Evolutionary conservation across 805 yeast genomes (phyloP), one percentile per base, ranked within the genome.

Genomic region (Starmera quercuum): DNA sequence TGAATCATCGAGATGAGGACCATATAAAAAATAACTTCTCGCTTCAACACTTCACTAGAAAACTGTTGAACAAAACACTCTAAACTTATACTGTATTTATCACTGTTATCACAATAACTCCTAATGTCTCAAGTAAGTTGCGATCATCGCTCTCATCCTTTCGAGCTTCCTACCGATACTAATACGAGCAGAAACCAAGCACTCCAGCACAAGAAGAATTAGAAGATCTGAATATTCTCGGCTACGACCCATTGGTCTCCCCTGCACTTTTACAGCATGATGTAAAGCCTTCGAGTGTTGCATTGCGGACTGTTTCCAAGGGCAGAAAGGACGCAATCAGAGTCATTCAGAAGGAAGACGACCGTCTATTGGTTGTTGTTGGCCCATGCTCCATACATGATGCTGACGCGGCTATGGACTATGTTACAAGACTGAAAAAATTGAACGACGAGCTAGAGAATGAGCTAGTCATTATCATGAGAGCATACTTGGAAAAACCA

Each of bases 311-410:
- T 5, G 94, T 88, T 26, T 64, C 77, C 37, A 61, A 64, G 40
- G 96, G 95, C 35, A 78, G 98, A 64, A 71, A 68, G 45, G 87
- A 79, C 21, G 80, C 95, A 23, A 73, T 81, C 39, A 73, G 75
- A 17, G 84, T 88, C 42, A 71, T 90, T 46, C 66, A 68, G 41
- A 83, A 82, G 32, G 65, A 71, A 46, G 88, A 83, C 53, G 97
- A 92, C 69, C 75, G 95, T 58, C 68, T 84, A 29, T 63, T 90
- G 23, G 83, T 90, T 16, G 78, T 90, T 42, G 94, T 90, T 35
- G 98, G 98, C 14, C 98, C 98, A 42, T 90, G 98, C 59, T 92
- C 97, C 14, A 80, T 90, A 48, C 98, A 90, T 58, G 97, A 90
- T 61, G 74, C 90, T 38, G 75, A 70, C 27, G 83, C 92, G 31